Conservation (phyloP, 192 early-diverging fungal genomes). For the Gryganskiella cystojenkinii region DNA sequence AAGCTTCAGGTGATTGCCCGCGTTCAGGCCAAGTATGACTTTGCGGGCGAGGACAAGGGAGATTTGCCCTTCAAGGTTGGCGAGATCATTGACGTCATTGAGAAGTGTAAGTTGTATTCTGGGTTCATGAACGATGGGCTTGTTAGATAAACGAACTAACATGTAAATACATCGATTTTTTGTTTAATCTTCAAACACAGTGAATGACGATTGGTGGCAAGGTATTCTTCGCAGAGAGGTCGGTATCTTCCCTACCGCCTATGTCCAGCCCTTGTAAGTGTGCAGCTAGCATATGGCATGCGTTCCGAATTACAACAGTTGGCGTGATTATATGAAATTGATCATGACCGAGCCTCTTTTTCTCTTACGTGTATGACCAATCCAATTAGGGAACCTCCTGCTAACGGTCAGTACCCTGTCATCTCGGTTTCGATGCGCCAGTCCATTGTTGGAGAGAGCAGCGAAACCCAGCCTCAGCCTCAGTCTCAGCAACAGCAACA, state of each 20-base stretch:
- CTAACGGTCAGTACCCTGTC: constrained; percentile 24
- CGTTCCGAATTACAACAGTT: too few species aligned
- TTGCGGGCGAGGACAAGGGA: constrained; percentile 42
- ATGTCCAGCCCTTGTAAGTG: constrained; percentile 41
- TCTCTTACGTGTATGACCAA: not conserved
- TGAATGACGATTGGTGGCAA: constrained; percentile 51
- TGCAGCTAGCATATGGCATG: too few species aligned
- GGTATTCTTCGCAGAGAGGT: constrained; percentile 41
- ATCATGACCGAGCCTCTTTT: too few species aligned
- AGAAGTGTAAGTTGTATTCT: constrained; percentile 24
- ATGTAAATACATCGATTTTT: not conserved
- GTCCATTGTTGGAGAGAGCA: constrained; percentile 6
- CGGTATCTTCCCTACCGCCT: constrained; percentile 49
- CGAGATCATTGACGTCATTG: constrained; percentile 49
- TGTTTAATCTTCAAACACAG: not conserved
- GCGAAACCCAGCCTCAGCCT: not conserved
- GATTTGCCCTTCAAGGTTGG: constrained; percentile 53
- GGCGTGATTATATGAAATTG: too few species aligned
- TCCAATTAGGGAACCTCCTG: constrained; percentile 13
- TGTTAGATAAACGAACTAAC: not conserved
- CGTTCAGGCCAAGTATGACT: constrained; percentile 51
- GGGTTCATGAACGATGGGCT: not conserved
- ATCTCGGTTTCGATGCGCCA: constrained; percentile 38
- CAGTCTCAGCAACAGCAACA: not conserved
- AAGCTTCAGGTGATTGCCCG: constrained; percentile 46